These are phyloP conservation scores for Fusarium sp. DNA, from an alignment of 2,329 filamentous ascomycete species.

Conservation along the genomic window DNA sequence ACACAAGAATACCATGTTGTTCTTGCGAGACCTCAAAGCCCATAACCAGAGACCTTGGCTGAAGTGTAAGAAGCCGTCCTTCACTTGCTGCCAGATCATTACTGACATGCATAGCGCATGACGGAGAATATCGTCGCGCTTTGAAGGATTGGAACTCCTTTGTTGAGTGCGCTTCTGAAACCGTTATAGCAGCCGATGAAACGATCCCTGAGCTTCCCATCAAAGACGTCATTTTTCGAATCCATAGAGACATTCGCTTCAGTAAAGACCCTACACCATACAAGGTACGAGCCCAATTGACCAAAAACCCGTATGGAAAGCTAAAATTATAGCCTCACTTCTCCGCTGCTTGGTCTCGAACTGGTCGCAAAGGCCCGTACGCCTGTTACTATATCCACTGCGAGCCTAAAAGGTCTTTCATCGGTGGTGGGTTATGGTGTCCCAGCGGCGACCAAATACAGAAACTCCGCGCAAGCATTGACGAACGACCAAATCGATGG, in stretches of 20 bases:
- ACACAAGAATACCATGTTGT: conserved; percentile 66
- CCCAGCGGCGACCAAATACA: conserved; percentile 73
- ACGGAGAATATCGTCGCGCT: conserved; percentile 79
- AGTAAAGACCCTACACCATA: conserved; percentile 86
- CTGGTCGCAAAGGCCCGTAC: conserved; percentile 85
- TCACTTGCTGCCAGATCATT: not conserved
- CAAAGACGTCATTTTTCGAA: conserved; percentile 87
- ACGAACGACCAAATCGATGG: conserved; percentile 74
- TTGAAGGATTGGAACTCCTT: conserved; percentile 85
- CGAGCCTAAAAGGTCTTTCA: conserved; percentile 74
- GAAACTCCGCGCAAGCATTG: conserved; percentile 76
- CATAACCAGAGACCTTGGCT: conserved; percentile 69
- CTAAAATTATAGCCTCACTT: conserved; percentile 70
- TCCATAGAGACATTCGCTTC: conserved; percentile 87
- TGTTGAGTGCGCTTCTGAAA: conserved; percentile 74
- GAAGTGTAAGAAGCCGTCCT: conserved; percentile 52
- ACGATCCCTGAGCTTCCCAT: conserved; percentile 86
- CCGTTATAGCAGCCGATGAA: conserved; percentile 75
- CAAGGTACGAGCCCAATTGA: conserved; percentile 64
- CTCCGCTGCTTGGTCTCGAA: conserved; percentile 85
- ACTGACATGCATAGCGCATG: conserved; percentile 66
- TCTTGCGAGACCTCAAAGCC: conserved; percentile 65
- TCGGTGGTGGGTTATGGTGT: conserved; percentile 85
- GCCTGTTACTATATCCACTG: conserved; percentile 89
- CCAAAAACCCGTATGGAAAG: not conserved